Evolutionary conservation across 352 stramenopile species (phyloP), one percentile per base, ranked within the genome.

Genomic region (Globisporangium spinosum): DNA sequence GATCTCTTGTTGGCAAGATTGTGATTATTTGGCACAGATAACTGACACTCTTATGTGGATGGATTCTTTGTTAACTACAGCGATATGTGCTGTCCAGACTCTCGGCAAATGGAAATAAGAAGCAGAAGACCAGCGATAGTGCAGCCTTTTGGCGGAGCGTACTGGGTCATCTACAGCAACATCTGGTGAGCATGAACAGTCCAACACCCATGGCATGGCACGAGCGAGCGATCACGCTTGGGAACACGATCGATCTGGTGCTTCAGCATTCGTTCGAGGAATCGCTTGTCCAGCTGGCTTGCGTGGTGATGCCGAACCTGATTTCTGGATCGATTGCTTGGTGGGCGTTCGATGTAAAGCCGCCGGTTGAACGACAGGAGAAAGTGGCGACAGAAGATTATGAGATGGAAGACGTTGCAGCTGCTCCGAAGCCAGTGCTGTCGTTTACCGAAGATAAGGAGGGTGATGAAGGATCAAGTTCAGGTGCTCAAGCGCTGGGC

Each of bases 341-440:
- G 9, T 84, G 77, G 77, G 70, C 75, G 34, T 80, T 84, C 13
- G 68, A 72, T 54, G 68, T 74, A n/a, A 77, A 76, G 25, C 32
- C 72, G 13, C 32, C 72, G 13, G 63, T 47, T 6, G 54, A 78
- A 20, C n/a, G n/a, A 22, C 22, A 59, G 20, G 40, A 61, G 4
- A 65, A 72, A 38, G 43, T 59, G 7, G 8, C 35, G 1, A 49
- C 67, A 27, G 66, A 77, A 59, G 70, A 78, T 45, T 61, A 74
- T 34, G 70, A 78, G 29, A 80, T 79, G 77, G 60, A 74, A 40
- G 70, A 75, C 35, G 62, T 67, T 9, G 35, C 58, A 32, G 57
- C 75, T 45, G 29, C 69, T 35, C 47, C 71, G 0, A n/a, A 60
- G 34, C 47, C 58, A 4, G 54, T 68, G 3, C 2, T 25, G 10